Evolutionary conservation across 1,284 basidiomycete genomes (phyloP), one percentile per base, ranked within the genome.

Genomic region (Ustilago lituana): DNA sequence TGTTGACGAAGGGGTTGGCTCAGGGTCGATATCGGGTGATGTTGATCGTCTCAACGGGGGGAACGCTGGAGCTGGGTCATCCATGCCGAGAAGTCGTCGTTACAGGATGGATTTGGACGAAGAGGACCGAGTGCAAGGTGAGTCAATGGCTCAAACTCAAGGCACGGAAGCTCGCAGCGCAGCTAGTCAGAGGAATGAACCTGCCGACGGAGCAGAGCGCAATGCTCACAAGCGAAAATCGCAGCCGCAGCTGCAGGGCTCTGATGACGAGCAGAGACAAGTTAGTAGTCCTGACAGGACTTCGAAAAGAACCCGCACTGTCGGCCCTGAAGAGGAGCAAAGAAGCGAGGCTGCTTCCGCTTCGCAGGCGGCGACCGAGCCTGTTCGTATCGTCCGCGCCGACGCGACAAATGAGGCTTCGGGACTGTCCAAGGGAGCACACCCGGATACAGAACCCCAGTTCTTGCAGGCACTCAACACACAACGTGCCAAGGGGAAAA

Each of bases 401-500:
- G 47, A 57, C 12, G 2, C 51, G 10, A 31, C 49, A 11, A 32
- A 32, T 32, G 35, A 49, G 12, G 9, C 24, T 2, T 17, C 49
- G 11, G 68, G 68, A 5, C 47, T 71, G 1, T 17, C 26, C 0
- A 29, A 48, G 3, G 68, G 68, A 23, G 58, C 61, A 11, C 44
- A 56, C 20, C 61, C 72, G 3, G 72, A 74, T 36, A 44, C 48
- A n/a, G 67, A 77, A 26, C 64, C 66, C 4, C 48, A 61, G 22
- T 78, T 78, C 50, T 63, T 78, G 15, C 59, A 65, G 44, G 73
- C 74, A 3, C 55, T 78, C 51, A 64, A 58, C 47, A 74, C 69
- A 3, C 60, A 67, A 38, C 60, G 58, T 12, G 69, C 72, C 19
- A 55, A 64, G 29, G 59, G 61, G 17, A 71, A 63, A 26, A 57